These are phyloP conservation scores for Sporothrix curviconia DNA, from an alignment of 2,329 filamentous ascomycete genomes.

Conservation along the genomic window DNA sequence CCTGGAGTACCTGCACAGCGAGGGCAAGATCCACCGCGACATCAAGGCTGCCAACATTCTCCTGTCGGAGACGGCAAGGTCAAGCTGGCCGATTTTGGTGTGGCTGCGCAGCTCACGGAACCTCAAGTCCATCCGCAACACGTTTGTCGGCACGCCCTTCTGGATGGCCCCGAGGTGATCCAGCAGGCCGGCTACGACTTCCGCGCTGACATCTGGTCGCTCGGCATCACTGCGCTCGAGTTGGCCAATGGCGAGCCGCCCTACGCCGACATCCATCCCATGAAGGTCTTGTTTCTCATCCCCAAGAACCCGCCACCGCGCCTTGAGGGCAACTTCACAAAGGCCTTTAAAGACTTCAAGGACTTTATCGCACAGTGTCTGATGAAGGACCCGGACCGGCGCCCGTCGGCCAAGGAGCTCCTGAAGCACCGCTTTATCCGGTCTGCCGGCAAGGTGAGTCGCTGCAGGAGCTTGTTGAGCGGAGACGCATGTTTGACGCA, in stretches of 20 bases:
- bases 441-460: conserved; percentile 82
- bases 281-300: conserved; percentile 90
- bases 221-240: conserved; percentile 88
- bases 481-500: conserved; percentile 76
- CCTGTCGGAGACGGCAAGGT: conserved; percentile 88
- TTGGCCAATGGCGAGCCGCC: conserved; percentile 86
- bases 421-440: conserved; percentile 84
- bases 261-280: conserved; percentile 76
- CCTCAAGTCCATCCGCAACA: conserved; percentile 95
- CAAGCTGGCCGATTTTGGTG: conserved; percentile 94
- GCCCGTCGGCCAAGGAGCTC: conserved; percentile 80
- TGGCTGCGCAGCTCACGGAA: conserved; percentile 94
- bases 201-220: conserved; percentile 89
- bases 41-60: conserved; percentile 95
- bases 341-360: conserved; percentile 68
- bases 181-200: conserved; percentile 78
- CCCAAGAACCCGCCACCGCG: conserved; percentile 80
- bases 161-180: conserved; percentile 98
- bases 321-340: conserved; percentile 79
- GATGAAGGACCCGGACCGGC: conserved; percentile 80
- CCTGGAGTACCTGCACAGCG: conserved; percentile 85
- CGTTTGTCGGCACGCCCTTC: conserved; percentile 93
- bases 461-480: conserved; percentile 78
- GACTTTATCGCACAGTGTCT: conserved; percentile 89
- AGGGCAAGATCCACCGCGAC: conserved; percentile 93